phyloP scores from a whole-genome alignment of 2,329 filamentous ascomycete species.

The Monosporascus sp. region DNA sequence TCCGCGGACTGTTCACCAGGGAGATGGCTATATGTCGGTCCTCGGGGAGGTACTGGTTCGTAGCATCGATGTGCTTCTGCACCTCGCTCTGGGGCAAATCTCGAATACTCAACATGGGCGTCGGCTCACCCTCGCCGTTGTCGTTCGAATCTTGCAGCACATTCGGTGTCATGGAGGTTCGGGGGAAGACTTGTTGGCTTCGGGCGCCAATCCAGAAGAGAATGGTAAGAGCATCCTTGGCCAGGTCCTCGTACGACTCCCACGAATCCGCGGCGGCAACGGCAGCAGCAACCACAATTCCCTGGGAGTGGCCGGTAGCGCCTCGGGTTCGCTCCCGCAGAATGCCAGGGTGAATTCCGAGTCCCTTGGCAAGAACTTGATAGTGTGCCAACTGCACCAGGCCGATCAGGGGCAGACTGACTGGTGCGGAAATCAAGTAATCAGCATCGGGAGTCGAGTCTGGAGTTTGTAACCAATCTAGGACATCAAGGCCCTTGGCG shows the following conservation, averaged over 20 bases:
- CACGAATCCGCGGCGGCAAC: constrained; percentile 88
- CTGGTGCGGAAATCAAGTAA: constrained; percentile 88
- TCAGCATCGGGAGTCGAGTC: constrained; percentile 90
- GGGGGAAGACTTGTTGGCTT: constrained; percentile 94
- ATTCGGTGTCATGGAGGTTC: constrained; percentile 85
- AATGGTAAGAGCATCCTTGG: constrained; percentile 77
- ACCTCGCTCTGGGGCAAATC: constrained; percentile 84
- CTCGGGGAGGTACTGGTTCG: constrained; percentile 89
- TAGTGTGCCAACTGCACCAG: constrained; percentile 96
- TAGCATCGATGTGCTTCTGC: constrained; percentile 93
- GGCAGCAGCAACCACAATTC: constrained; percentile 86
- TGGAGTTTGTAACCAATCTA: constrained; percentile 84
- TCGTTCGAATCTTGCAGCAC: constrained; percentile 91
- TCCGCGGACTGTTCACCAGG: constrained; percentile 91
- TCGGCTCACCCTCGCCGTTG: constrained; percentile 89
- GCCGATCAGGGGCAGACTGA: constrained; percentile 94
- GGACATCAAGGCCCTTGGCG: constrained; percentile 90
- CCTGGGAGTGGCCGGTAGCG: constrained; percentile 93
- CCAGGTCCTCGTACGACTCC: constrained; percentile 81
- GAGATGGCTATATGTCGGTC: constrained; percentile 95
- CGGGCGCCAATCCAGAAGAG: constrained; percentile 98
- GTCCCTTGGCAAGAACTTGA: constrained; percentile 83
- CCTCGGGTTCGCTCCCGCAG: constrained; percentile 80
- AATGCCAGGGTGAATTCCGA: constrained; percentile 84
- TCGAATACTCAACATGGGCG: constrained; percentile 95